Evolutionary conservation across 2,329 filamentous ascomycete species (phyloP).

Genomic region (Fusarium sp.): DNA sequence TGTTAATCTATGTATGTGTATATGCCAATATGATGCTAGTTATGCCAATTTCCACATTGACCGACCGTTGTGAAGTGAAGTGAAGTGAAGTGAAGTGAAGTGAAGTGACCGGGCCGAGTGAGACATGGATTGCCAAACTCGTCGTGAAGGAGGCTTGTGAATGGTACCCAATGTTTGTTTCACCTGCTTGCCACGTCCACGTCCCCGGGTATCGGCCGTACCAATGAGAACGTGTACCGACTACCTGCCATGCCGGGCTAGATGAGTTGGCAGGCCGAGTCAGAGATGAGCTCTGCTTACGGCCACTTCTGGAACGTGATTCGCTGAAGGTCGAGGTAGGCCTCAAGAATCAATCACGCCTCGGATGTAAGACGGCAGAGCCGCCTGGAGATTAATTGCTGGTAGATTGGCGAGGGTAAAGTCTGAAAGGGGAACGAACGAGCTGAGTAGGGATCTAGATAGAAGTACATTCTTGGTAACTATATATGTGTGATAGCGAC

Average conservation of each 20-base stretch:
- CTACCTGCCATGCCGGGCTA: constrained; percentile 2
- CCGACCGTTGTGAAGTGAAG: no score
- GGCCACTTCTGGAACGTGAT: constrained; percentile 5
- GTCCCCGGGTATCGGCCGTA: not conserved
- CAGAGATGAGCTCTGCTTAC: constrained; percentile 13
- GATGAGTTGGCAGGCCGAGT: constrained; percentile 23
- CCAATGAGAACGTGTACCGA: not conserved
- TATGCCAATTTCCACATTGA: no score
- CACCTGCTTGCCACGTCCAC: not conserved
- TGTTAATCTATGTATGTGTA: not conserved
- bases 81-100: not conserved
- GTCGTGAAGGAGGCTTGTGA: not conserved
- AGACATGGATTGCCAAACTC: not conserved
- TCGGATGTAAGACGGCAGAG: constrained; percentile 10
- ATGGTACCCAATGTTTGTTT: not conserved
- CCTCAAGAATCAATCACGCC: not conserved
- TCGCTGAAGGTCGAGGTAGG: constrained; percentile 8
- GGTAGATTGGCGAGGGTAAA: not conserved
- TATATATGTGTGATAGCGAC: constrained; percentile 13
- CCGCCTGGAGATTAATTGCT: not conserved
- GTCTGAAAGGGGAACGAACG: not conserved
- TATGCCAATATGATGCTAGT: not conserved
- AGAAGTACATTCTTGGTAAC: constrained; percentile 4
- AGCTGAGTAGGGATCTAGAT: not conserved
- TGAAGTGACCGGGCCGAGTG: not conserved